Evolutionary conservation across 495 filamentous ascomycete genomes (phyloP).

Genomic region (Talaromyces thailandensis): DNA sequence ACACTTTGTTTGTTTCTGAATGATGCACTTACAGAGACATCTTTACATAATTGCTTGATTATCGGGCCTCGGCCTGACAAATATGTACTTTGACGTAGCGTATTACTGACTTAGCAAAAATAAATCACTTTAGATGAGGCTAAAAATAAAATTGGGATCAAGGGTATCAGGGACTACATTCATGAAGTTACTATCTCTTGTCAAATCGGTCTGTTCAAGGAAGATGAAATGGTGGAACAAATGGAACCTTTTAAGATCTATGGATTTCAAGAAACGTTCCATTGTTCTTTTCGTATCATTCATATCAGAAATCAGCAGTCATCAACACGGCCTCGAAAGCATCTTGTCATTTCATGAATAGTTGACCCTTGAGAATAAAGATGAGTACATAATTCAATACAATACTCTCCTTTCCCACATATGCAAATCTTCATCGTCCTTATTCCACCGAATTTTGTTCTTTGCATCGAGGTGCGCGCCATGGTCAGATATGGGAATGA

Average conservation of each 20-base stretch:
- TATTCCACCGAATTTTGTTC: constrained; percentile 52
- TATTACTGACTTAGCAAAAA: background rate
- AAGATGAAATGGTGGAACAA: background rate
- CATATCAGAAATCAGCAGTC: background rate
- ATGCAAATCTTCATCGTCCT: constrained; percentile 32
- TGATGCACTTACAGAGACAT: background rate
- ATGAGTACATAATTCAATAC: constrained; percentile 18
- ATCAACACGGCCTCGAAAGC: background rate
- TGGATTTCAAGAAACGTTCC: background rate
- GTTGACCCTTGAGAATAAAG: background rate
- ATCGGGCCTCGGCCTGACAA: too few species aligned
- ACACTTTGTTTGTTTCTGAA: background rate
- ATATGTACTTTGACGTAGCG: too few species aligned
- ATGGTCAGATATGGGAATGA: constrained; percentile 50
- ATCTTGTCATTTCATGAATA: background rate
- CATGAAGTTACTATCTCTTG: background rate
- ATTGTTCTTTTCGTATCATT: background rate
- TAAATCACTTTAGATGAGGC: background rate
- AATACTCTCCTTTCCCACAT: constrained; percentile 29
- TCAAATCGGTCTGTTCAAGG: background rate
- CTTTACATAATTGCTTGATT: too few species aligned
- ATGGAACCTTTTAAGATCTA: too few species aligned
- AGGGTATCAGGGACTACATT: background rate
- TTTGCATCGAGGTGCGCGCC: constrained; percentile 57
- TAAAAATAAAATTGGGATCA: background rate